These are phyloP conservation scores for Lichtheimia ornata DNA, from an alignment of 371 early-diverging fungal species.

Conservation along the genomic window DNA sequence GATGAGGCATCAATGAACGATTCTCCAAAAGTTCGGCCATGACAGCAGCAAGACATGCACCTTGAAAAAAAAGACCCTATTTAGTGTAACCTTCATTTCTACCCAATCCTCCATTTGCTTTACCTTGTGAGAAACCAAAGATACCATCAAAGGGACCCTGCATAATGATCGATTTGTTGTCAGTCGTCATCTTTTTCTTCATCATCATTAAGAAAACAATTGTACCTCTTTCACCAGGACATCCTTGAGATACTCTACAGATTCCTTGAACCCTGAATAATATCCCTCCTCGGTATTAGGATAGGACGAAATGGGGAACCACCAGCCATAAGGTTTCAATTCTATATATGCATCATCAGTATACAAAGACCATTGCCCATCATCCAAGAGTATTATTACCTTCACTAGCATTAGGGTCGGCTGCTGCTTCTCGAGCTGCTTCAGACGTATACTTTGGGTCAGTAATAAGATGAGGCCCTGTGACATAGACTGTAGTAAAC, in stretches of 20 bases:
- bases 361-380: background rate
- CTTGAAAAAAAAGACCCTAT: constrained; percentile 6
- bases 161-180: background rate
- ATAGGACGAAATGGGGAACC: constrained; percentile 36
- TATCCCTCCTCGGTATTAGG: constrained; percentile 31
- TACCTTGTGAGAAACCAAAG: constrained; percentile 74
- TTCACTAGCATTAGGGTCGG: constrained; percentile 47
- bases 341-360: constrained; percentile 25
- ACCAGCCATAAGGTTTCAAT: constrained; percentile 63
- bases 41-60: constrained; percentile 68
- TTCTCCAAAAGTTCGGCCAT: constrained; percentile 51
- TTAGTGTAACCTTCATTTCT: background rate
- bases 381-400: constrained; percentile 27
- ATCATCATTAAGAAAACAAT: background rate
- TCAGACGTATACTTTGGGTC: constrained; percentile 58
- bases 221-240: constrained; percentile 54
- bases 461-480: constrained; percentile 62
- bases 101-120: background rate
- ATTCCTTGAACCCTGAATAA: constrained; percentile 62
- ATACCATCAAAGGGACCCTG: constrained; percentile 76
- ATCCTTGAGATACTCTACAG: constrained; percentile 48
- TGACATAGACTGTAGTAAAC: constrained; percentile 53
- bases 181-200: background rate
- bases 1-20: constrained; percentile 21
- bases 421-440: constrained; percentile 52